Evolutionary conservation across 768 basidiomycete species (phyloP).

Genomic region (Suillus fuscotomentosus): DNA sequence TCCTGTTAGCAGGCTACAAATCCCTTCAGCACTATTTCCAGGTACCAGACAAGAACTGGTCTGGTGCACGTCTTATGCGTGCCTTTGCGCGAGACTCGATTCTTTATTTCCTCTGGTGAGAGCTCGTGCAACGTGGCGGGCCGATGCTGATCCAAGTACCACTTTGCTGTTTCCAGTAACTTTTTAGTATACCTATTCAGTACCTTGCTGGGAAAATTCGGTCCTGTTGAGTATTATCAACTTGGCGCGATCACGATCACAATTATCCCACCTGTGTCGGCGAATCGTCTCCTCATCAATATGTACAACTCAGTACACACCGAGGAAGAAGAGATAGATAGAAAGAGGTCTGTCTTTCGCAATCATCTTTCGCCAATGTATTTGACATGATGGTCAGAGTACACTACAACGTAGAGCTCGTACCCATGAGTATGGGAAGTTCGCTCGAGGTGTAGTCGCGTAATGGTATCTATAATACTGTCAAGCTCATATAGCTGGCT

Average conservation of each 20-base stretch:
- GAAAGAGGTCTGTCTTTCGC: neutral
- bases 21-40: constrained; percentile 7
- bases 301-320: neutral
- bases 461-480: too few relatives aligned
- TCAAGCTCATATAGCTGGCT: too few relatives aligned
- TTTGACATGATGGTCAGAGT: too few relatives aligned
- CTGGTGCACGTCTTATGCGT: constrained; percentile 6
- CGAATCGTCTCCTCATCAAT: neutral
- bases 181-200: constrained; percentile 5
- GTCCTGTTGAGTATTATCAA: neutral
- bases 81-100: constrained; percentile 6
- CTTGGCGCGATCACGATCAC: constrained; percentile 1
- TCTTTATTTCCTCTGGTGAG: constrained; percentile 8
- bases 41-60: constrained; percentile 7
- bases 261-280: constrained; percentile 1
- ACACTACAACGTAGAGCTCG: neutral
- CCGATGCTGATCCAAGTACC: neutral
- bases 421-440: neutral
- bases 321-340: neutral
- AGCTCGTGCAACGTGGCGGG: neutral
- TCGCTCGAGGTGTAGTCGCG: too few relatives aligned
- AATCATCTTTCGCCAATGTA: neutral
- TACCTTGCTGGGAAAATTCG: neutral
- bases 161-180: neutral
- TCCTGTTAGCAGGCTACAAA: constrained; percentile 7